Base-by-base conservation (phyloP, 2,329 filamentous ascomycete species). In the Thermoascus crustaceus region DNA sequence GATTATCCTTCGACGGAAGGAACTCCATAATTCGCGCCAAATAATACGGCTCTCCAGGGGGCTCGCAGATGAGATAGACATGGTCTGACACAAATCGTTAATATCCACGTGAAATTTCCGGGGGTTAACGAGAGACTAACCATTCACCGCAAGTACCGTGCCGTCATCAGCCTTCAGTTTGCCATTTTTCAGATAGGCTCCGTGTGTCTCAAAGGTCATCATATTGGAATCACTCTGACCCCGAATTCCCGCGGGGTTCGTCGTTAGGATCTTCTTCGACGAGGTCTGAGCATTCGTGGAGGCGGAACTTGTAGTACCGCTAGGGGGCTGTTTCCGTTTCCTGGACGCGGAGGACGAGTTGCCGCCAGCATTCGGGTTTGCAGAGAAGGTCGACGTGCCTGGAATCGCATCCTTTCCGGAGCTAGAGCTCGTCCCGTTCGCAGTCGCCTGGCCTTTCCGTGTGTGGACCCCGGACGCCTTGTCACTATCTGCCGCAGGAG, bases 21-120 rank as follows among this genome's bases (percentile, higher is more conserved):
- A 96, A 96, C 61, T 98, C 89, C 91, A 98, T 98, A 60, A 98
- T 91, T 50, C 91, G 85, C 45, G 85, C 91, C 46, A 98, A 71
- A 61, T 98, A 98, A 67, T 98, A 98, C 37, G 91, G 91, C 65
- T 98, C 91, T 35, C 91, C 91, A 10, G 91, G 91, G 33, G 91
- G 91, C 64, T 98, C 91, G 65, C 88, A 96, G 45, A 98, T 83
- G 44, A 96, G 77, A 69, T 96, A 98, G 48, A 94, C 85, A 68
- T 96, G 78, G 63, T 85, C 80, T 83, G 14, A 30, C 24, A 23
- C 29, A 39, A 39, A 40, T 23, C 42, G 18, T 7, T 40, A 14
- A 38, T 32, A 39, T 35, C n/a, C 43, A 25, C 22, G 13, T 19
- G 27, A 23, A 30, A 23, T 4, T n/a, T 16, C 14, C 45, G 47